phyloP scores from a whole-genome alignment of 805 yeast genomes.

The Metschnikowia santaceciliae region DNA sequence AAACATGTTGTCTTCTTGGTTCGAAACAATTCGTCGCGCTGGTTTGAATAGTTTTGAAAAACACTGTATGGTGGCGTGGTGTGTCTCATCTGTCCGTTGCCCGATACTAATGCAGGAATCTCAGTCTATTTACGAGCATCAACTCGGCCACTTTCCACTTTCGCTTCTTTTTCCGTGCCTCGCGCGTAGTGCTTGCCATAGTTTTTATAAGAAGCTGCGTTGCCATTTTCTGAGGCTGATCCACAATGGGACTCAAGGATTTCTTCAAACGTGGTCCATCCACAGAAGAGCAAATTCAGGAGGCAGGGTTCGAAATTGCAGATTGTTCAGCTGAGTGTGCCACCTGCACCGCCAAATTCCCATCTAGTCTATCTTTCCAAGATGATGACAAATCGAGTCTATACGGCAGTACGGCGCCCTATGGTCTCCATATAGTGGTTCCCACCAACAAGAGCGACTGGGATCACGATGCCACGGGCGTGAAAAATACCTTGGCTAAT shows the following conservation, averaged over 20 bases:
- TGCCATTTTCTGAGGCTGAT: background rate
- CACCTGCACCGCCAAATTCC: constrained; percentile 51
- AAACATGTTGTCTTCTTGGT: too few relatives aligned
- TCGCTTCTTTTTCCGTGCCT: background rate
- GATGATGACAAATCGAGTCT: constrained; percentile 41
- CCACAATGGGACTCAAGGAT: constrained; percentile 13
- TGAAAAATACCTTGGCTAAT: constrained; percentile 41
- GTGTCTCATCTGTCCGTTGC: background rate
- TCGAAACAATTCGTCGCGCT: too few relatives aligned
- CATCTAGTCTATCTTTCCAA: constrained; percentile 44
- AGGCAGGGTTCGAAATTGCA: constrained; percentile 33
- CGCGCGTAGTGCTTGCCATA: background rate
- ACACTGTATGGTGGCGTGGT: background rate
- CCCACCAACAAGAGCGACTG: constrained; percentile 86
- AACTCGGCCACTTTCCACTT: background rate
- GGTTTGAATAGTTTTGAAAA: too few relatives aligned
- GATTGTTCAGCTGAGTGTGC: constrained; percentile 52
- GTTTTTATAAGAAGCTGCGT: background rate
- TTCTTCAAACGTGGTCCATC: constrained; percentile 14
- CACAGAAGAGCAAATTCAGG: constrained; percentile 13
- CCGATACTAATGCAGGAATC: background rate
- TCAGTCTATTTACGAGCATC: background rate
- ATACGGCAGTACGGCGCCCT: constrained; percentile 69
- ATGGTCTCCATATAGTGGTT: constrained; percentile 68
- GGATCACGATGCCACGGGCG: constrained; percentile 66